Evolutionary conservation across 352 stramenopile species (phyloP), one percentile per base, ranked within the genome.

Genomic region (Globisporangium parvum): DNA sequence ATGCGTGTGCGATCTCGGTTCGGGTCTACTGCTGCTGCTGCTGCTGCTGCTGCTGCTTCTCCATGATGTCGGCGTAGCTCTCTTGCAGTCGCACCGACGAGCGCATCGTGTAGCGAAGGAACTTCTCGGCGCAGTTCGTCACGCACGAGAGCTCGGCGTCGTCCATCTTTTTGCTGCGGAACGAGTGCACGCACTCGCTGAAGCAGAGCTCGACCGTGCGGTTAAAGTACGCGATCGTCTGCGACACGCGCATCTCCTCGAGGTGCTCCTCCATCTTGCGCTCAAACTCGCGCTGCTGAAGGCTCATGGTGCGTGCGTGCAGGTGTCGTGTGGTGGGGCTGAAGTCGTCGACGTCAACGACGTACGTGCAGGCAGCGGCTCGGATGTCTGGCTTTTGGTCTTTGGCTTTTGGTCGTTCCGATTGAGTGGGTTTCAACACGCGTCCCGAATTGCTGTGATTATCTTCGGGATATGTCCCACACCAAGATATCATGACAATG

Each of bases 231-330:
- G 75, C 72, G 60, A 93, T 90, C 31, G 79, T 91, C 74, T 94
- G 85, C 63, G 87, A 88, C 67, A 95, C 82, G 69, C 88, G 85
- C 81, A 92, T 92, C 72, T 93, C 80, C 68, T 96, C 85, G 55
- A 96, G 79, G 74, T 94, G 81, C 80, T 92, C 76, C 70, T 93
- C 82, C 82, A 93, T 93, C 72, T 93, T 91, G 70, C 82, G 82
- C 75, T 93, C 80, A 57, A 93, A 91, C 57, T 93, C 82, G 52
- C 82, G 82, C 67, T 92, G 79, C 51, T 63, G 57, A 53, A 59
- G 47, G 72, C 77, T 83, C 70, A 79, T 92, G 54, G 20, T 72
- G 23, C 31, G 5, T 37, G 31, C 18, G 23, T 45, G 20, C 37
- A n/a, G 40, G 44, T 24, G 9, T 2, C 2, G 6, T 23, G 49